Evolutionary conservation across 345 rosid species (phyloP).

Genomic region (Theobroma cacao): DNA sequence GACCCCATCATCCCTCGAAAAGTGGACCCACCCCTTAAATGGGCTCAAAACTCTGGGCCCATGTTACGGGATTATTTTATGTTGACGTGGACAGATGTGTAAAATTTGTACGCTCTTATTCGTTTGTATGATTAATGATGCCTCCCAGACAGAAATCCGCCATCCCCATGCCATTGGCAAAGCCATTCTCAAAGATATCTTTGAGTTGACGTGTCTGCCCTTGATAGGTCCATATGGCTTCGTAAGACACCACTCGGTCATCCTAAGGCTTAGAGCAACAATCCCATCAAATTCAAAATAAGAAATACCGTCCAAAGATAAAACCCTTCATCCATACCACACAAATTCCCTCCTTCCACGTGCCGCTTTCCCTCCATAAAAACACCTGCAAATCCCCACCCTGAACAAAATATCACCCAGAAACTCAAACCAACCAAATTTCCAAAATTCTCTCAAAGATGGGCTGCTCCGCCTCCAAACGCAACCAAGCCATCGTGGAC

Average conservation of each 20-base stretch:
- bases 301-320: background rate
- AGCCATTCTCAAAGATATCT: background rate
- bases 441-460: constrained; percentile 17
- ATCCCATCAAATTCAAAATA: background rate
- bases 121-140: no score
- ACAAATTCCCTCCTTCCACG: background rate
- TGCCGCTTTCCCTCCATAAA: background rate
- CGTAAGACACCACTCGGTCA: background rate
- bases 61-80: no score
- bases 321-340: constrained; percentile 2
- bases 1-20: no score
- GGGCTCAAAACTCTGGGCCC: no score
- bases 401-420: background rate
- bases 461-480: constrained; percentile 85
- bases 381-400: background rate
- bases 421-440: background rate
- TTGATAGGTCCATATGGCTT: background rate
- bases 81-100: no score
- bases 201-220: background rate
- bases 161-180: no score
- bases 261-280: background rate
- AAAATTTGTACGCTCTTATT: background rate
- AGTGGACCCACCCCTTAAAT: no score
- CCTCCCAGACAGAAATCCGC: no score
- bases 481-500: constrained; percentile 51